Conservation (phyloP, 1,284 basidiomycete genomes). For the Cutaneotrichosporon spelunceum region DNA sequence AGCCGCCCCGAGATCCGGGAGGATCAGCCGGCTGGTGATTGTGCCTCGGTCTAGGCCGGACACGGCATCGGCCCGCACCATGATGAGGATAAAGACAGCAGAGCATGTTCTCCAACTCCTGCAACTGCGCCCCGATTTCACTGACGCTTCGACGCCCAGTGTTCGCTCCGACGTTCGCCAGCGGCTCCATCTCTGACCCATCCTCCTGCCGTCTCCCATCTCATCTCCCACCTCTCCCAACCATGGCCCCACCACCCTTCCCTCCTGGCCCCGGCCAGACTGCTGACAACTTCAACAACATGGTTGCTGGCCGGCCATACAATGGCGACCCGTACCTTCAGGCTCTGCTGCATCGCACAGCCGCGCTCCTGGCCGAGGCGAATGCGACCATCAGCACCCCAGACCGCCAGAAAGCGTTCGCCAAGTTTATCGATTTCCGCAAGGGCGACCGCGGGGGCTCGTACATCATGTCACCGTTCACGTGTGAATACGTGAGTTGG, state of each 20-base stretch:
- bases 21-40: no score
- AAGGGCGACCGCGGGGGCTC: slow-evolving; percentile 15
- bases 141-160: no score
- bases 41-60: no score
- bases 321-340: slow-evolving; percentile 36
- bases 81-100: no score
- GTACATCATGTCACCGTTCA: slow-evolving; percentile 30
- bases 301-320: slow-evolving; percentile 41
- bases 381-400: slow-evolving; percentile 28
- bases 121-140: no score
- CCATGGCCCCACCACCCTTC: slow-evolving; percentile 5
- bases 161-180: no score
- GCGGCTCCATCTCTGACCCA: background rate
- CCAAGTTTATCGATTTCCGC: slow-evolving; percentile 23
- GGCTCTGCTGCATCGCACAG: slow-evolving; percentile 25
- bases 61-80: no score
- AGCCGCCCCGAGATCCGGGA: no score
- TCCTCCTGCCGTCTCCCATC: background rate
- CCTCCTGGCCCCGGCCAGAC: background rate
- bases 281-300: slow-evolving; percentile 16
- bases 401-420: slow-evolving; percentile 28
- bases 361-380: slow-evolving; percentile 25
- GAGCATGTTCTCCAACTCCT: no score
- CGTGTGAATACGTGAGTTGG: slow-evolving; percentile 45
- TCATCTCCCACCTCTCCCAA: background rate